Evolutionary conservation across 1,284 basidiomycete genomes (phyloP).

Genomic region (Marasmius fiardii): DNA sequence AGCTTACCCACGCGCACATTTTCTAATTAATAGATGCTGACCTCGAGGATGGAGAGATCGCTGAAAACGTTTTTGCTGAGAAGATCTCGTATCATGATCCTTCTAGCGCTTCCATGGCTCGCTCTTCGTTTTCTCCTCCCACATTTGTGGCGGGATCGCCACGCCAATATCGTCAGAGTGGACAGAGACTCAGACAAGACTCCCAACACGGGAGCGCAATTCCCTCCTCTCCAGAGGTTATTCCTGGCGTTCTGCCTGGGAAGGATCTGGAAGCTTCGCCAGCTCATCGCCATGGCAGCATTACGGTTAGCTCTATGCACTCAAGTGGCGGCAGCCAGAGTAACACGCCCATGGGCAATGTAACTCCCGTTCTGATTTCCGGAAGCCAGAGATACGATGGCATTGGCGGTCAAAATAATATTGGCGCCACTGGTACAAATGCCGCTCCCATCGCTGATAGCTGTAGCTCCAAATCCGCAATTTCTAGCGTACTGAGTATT

Average conservation of each 20-base stretch:
- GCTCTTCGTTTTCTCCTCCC: neutral
- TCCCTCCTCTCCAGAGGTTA: conserved; percentile 11
- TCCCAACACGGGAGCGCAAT: conserved; percentile 4
- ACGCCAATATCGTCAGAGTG: neutral
- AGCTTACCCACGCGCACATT: neutral
- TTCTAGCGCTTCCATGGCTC: neutral
- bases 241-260: neutral
- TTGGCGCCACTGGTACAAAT: neutral
- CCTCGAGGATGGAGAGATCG: conserved; percentile 13
- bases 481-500: conserved; percentile 4
- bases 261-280: neutral
- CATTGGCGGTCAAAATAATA: neutral
- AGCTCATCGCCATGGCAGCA: neutral
- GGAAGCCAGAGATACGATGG: neutral
- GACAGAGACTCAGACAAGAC: neutral
- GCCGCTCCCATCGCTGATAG: neutral
- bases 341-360: neutral
- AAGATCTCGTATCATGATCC: neutral
- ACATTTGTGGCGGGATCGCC: neutral
- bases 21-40: neutral
- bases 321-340: neutral
- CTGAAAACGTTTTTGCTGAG: neutral
- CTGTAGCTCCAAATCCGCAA: neutral
- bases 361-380: neutral
- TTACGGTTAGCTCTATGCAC: neutral